Evolutionary conservation across 768 basidiomycete genomes (phyloP), one percentile per base, ranked within the genome.

Genomic region (Panus rudis): DNA sequence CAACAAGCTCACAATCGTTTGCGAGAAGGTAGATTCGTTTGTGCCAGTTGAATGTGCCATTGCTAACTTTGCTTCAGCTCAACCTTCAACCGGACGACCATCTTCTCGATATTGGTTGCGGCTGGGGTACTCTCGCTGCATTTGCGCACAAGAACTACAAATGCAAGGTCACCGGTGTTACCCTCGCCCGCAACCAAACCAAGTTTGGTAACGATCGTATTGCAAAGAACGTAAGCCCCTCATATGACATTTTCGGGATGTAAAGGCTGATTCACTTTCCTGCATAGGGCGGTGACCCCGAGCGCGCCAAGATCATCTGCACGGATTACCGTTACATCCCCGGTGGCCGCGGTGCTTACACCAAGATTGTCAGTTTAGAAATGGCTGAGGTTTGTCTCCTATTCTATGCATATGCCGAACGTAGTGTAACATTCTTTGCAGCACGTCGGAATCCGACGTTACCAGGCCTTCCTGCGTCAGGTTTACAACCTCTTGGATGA

Each of bases 101-200:
- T 63, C 69, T 90, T 2, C 78, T 92, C 14, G 89, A 92, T 50
- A 81, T 91, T 45, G 89, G 89, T 10, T 92, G 89, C 54, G 96
- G 96, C 33, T 99, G 96, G 96, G 96, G 94, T 21, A 96, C 96
- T 0, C 80, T 99, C 43, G 78, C 80, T 30, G 84, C 94, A 1
- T 94, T 92, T 55, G 96, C 96, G 33, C 86, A 90, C 24, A 98
- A 97, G 70, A 99, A 99, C 71, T 98, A 84, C 60, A 86, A 72
- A n/a, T 93, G 89, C 50, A 92, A 97, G 58, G 91, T 84, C 38
- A 98, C 94, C 21, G 96, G 96, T 57, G 83, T 98, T 47, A 99
- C 96, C 1, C 81, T 99, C 23, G 84, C 75, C 24, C 77, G 80
- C 62, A 90, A 97, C 56, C 94, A 98, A 65, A 80, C 92, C 47